phyloP scores from a whole-genome alignment of 2,329 filamentous ascomycete species.

The Aspergillus niger region DNA sequence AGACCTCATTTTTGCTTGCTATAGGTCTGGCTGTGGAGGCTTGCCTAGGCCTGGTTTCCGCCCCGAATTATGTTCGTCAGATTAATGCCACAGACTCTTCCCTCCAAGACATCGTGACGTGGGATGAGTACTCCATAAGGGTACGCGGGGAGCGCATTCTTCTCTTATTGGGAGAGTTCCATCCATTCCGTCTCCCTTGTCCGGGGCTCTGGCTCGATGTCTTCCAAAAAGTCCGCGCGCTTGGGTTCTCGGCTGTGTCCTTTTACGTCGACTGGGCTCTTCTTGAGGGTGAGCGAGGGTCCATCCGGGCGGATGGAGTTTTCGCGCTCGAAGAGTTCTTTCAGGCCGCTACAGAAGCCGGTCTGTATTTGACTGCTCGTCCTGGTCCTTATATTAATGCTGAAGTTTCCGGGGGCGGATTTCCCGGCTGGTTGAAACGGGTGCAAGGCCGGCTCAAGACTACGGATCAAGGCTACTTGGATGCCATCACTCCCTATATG shows the following conservation, averaged over 20 bases:
- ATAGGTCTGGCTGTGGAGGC: background rate
- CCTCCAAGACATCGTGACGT: constrained; percentile 23
- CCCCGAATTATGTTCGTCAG: background rate
- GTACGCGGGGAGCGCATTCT: constrained; percentile 54
- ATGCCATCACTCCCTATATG: constrained; percentile 52
- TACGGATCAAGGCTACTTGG: constrained; percentile 59
- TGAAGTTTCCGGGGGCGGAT: constrained; percentile 53
- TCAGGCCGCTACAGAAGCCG: constrained; percentile 54
- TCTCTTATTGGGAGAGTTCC: constrained; percentile 55
- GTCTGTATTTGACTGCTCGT: constrained; percentile 54
- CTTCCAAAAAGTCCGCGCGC: constrained; percentile 57
- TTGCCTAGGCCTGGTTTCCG: background rate
- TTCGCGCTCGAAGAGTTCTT: constrained; percentile 57
- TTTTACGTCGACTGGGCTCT: constrained; percentile 38
- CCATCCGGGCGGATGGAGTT: constrained; percentile 14
- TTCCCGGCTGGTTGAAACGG: constrained; percentile 52
- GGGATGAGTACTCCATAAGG: constrained; percentile 56
- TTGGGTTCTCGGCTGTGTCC: constrained; percentile 55
- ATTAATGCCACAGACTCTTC: background rate
- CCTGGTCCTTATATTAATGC: constrained; percentile 57
- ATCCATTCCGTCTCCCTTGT: constrained; percentile 56
- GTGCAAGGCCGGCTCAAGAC: constrained; percentile 39
- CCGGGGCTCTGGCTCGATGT: constrained; percentile 59
- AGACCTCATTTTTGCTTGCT: background rate
- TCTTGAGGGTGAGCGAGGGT: background rate